Evolutionary conservation across 306 rosid genomes (phyloP), one percentile per base, ranked within the genome.

Genomic region (Quercus wislizeni): DNA sequence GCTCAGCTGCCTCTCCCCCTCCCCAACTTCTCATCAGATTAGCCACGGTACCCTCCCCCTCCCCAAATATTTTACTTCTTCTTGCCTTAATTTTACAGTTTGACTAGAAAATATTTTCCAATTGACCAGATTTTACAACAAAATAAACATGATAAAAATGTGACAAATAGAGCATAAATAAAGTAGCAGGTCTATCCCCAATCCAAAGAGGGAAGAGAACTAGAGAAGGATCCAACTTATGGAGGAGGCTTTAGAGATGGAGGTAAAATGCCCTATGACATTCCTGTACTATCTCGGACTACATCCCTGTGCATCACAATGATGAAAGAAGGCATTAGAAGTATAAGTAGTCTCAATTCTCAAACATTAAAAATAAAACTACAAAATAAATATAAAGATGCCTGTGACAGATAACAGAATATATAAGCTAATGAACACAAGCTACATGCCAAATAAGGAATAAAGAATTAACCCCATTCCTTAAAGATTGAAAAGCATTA

Each of bases 171-270:
- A 6, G 43, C 10, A 38, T 1, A 56, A 73, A 67, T 21, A 43
- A 64, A 6, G 12, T 8, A 23, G 61, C 55, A 69, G 43, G 21
- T 55, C 57, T 79, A 92, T 25, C 95, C 91, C 95, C 95, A 92
- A 18, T 89, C 93, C 15, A 89, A 62, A 67, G 79, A 86, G 33
- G 94, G 92, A 58, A 38, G 43, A 38, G 43, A 38, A 38, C 9
- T 6, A 88, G 79, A 1, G 28, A 49, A 1, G 88, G 88, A 87
- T 73, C 90, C 95, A 80, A 80, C 89, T 38, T 89, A 89, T 2
- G 88, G 97, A n/a, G 91, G 93, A 83, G 92, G 92, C 83, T 85
- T 84, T 73, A 89, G 68, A 38, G 94, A 92, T 2, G 94, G 96
- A n/a, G 97, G 98, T 63, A 95, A 73, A 79, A 90, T 95, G 18